A percentile compares a stretch with the other conserved stretches of the same genome.
These are phyloP conservation scores for Fusarium bulbicola DNA, from an alignment of 2,329 filamentous ascomycete species.

Conservation along the genomic window DNA sequence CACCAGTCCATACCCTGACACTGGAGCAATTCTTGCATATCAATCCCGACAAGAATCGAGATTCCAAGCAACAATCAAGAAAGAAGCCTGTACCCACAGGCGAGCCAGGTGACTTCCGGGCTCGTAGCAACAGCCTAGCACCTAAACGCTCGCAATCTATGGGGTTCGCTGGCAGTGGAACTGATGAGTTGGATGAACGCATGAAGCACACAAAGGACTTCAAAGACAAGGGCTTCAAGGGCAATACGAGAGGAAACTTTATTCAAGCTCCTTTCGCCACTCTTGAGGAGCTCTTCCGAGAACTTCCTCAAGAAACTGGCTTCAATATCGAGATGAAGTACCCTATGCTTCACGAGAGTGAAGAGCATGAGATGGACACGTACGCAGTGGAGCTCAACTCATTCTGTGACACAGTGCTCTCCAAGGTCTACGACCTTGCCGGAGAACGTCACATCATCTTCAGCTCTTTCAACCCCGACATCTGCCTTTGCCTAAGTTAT, in stretches of 20 bases:
- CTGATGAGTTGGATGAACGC: conserved; percentile 70
- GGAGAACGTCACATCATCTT: conserved; percentile 92
- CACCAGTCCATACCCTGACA: conserved; percentile 93
- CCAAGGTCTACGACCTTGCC: conserved; percentile 87
- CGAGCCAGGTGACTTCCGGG: conserved; percentile 42
- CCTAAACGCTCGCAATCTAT: conserved; percentile 65
- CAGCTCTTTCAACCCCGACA: conserved; percentile 96
- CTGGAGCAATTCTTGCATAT: conserved; percentile 95
- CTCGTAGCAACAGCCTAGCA: conserved; percentile 51
- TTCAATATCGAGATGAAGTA: conserved; percentile 99
- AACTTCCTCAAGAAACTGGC: conserved; percentile 82
- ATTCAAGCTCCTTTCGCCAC: conserved; percentile 98
- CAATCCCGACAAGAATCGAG: conserved; percentile 62
- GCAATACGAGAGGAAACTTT: conserved; percentile 90
- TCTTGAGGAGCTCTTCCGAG: conserved; percentile 89
- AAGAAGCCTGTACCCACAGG: conserved; percentile 43
- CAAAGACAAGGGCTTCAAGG: conserved; percentile 95
- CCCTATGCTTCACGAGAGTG: conserved; percentile 94
- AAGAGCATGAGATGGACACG: conserved; percentile 95
- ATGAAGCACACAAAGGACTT: conserved; percentile 98
- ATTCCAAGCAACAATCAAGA: conserved; percentile 12
- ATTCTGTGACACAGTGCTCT: conserved; percentile 92
- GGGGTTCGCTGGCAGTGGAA: conserved; percentile 57
- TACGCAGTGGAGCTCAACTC: conserved; percentile 96
- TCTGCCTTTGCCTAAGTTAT: conserved; percentile 92